Evolutionary conservation across 2,329 filamentous ascomycete species (phyloP), one percentile per base, ranked within the genome.

Genomic region (Chrysosporium queenslandicum): DNA sequence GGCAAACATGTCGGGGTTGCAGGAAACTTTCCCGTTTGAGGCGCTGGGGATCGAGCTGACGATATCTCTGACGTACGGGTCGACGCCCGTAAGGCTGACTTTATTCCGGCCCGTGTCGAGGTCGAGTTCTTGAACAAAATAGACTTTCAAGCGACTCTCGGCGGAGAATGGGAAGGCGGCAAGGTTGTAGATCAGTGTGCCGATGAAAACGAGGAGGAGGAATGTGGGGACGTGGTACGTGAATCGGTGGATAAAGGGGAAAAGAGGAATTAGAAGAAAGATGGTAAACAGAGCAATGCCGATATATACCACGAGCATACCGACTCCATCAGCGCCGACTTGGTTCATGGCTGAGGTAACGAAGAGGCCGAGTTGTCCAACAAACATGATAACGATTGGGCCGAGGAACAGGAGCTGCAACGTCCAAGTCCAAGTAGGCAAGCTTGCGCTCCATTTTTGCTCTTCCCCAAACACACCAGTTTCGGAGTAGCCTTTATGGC

Each of bases 391-490:
- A 45, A 83, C 80, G 49, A 95, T 79, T 0, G 90, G 89, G 0
- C 81, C 86, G 8, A 94, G 72, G 14, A 96, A 64, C 2, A 97
- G 72, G 58, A 96, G 84, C 62, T 98, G 90, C 16, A 94, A 60
- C 39, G 92, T 68, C 92, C 92, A 98, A 16, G 86, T 82, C 85
- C 86, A 96, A 41, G 77, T 80, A 1, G 88, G 87, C 50, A 97
- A 71, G 34, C 77, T 77, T 3, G 78, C 78, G 48, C 88, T 94
- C 92, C 92, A 98, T 12, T 77, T 72, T 67, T 97, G 92, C 64
- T 97, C 92, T 50, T 80, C 72, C 11, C 79, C 78, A 63, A 83
- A 89, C 5, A 76, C 69, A 53, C 68, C 61, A 63, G 61, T 57
- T 49, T 66, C 61, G 34, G 64, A 53, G 14, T 20, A 18, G 51